Base-by-base conservation (phyloP, 768 basidiomycete genomes). In the Trichaptum fuscoviolaceum region DNA sequence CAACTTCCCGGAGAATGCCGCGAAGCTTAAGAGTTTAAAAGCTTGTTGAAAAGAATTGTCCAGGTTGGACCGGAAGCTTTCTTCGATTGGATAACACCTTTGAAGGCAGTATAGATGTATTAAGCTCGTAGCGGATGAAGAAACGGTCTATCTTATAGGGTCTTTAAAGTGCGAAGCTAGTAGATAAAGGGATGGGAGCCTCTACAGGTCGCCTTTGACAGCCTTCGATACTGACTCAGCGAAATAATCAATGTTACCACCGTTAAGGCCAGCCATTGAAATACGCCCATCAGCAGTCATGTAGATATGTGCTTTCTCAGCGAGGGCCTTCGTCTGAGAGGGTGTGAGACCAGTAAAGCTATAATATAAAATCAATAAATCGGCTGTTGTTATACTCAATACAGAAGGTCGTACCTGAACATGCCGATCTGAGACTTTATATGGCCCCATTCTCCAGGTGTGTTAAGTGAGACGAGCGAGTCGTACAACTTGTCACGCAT, bases 371-470 rank as follows among this genome's bases (percentile, higher is more conserved):
- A 58, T 15, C n/a, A n/a, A n/a, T n/a, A n/a, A n/a, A n/a, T n/a
- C n/a, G n/a, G n/a, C n/a, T n/a, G n/a, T n/a, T n/a, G n/a, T 26
- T 42, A 58, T 52, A 36, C 66, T n/a, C 65, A 57, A n/a, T 35
- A 20, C 27, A 64, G 66, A 34, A 52, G 27, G 24, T 72, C 82
- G 68, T 75, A 95, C 95, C 93, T 94, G 84, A 96, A 96, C 95
- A 98, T 96, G 77, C 96, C 96, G 69, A 95, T 96, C 76, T 98
- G 95, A 74, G 87, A 88, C 79, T 92, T 93, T 78, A 99, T 93
- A 77, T 98, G 96, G 9, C 85, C 83, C 97, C 97, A 99, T 67
- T 91, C 87, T 7, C 96, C 96, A 18, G 97, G 97, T 35, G 96
- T 99, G 76, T 90, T 87, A 69, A 91, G 79, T 69, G 89, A 87